Conservation (phyloP, 768 basidiomycete genomes). For the Calocybe gangraenosa region DNA sequence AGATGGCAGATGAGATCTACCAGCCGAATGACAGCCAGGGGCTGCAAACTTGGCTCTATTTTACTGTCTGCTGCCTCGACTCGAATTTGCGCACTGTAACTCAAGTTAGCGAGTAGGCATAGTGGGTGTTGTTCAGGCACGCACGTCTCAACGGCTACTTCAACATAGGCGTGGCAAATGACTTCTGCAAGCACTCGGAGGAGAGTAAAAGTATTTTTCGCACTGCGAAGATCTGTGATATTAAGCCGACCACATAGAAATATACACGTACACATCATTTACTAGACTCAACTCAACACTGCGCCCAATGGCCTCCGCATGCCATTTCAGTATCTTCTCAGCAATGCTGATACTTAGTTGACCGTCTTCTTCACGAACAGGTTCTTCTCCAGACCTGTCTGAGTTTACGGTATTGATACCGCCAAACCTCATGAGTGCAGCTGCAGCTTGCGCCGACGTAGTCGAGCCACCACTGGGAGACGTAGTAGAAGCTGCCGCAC, state of each 20-base stretch:
- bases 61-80: conserved; percentile 74
- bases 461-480: conserved; percentile 55
- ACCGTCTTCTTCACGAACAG: conserved; percentile 78
- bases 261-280: conserved; percentile 73
- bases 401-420: conserved; percentile 58
- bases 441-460: conserved; percentile 81
- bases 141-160: conserved; percentile 89
- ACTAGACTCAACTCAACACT: conserved; percentile 84
- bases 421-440: conserved; percentile 85
- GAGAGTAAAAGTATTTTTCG: conserved; percentile 84
- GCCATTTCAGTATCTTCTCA: conserved; percentile 94
- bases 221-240: conserved; percentile 38
- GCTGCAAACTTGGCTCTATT: conserved; percentile 73
- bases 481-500: conserved; percentile 67
- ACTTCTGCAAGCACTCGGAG: conserved; percentile 84
- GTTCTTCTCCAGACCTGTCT: conserved; percentile 62
- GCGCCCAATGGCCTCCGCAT: conserved; percentile 93
- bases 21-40: conserved; percentile 58
- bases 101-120: conserved; percentile 5
- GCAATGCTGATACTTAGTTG: conserved; percentile 68
- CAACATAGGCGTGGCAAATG: conserved; percentile 79
- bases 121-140: conserved; percentile 23
- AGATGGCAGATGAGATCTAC: conserved; percentile 90
- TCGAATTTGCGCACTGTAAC: conserved; percentile 58
- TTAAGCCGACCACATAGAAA: neutral